Percentiles rank a stretch among this genome's conserved stretches.
phyloP scores from a whole-genome alignment of 208 protist genomes.

The Trichomonas gallinae region DNA sequence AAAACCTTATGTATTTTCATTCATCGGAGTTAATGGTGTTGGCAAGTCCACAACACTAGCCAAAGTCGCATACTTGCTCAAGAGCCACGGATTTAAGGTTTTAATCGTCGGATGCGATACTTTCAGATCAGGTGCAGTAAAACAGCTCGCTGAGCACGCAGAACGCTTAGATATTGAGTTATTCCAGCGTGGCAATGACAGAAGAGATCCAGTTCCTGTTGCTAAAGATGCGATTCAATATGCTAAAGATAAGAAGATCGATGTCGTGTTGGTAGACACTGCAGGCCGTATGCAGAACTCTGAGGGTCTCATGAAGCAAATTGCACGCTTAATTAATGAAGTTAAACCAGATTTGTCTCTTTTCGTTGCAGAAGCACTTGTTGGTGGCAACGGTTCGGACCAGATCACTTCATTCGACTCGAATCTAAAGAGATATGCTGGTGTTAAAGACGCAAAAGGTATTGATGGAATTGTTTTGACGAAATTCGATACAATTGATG shows the following conservation, averaged over 20 bases:
- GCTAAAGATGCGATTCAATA: slow-evolving; percentile 14
- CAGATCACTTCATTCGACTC: slow-evolving; percentile 51
- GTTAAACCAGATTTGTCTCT: slow-evolving; percentile 50
- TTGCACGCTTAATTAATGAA: slow-evolving; percentile 66
- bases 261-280: slow-evolving; percentile 97
- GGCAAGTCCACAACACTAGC: slow-evolving; percentile 95
- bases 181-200: slow-evolving; percentile 51
- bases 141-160: slow-evolving; percentile 90
- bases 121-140: slow-evolving; percentile 90
- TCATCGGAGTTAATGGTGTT: slow-evolving; percentile 98
- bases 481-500: slow-evolving; percentile 99
- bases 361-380: slow-evolving; percentile 97
- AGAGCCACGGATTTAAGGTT: slow-evolving; percentile 30
- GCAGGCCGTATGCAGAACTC: slow-evolving; percentile 99
- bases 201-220: slow-evolving; percentile 23
- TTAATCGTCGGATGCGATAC: slow-evolving; percentile 95
- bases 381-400: slow-evolving; percentile 95
- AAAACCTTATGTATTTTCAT: slow-evolving; percentile 80
- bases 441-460: not conserved
- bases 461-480: slow-evolving; percentile 99
- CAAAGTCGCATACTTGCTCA: slow-evolving; percentile 54
- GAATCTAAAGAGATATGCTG: not conserved
- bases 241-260: slow-evolving; percentile 50
- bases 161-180: slow-evolving; percentile 68
- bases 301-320: slow-evolving; percentile 86